Evolutionary conservation across 176 grass and related monocot species (phyloP), one percentile per base, ranked within the genome.

Genomic region (Raddia guianensis): DNA sequence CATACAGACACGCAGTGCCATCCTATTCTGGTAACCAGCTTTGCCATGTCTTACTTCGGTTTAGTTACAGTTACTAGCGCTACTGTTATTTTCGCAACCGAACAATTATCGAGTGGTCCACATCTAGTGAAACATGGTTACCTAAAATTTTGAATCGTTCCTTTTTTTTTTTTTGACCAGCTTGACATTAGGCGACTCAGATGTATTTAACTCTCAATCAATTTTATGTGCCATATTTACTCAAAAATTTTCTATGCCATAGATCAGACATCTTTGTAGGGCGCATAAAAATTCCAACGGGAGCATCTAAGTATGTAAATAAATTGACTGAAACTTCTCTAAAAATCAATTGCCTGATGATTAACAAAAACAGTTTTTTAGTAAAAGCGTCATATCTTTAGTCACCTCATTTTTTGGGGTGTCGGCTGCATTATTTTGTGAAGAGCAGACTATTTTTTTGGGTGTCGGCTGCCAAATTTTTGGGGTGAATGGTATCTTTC

Each of bases 401-500:
- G 5, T 59, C 33, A 74, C 73, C 64, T 76, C 42, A 45, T 27
- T 14, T 60, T 64, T 33, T 48, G 37, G 70, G 34, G 50, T 10
- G 35, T 37, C 73, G 70, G 46, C 15, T 70, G 72, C 5, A 27
- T 27, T 27, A 27, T 27, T 27, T 27, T 27, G 27, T 27, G 27
- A 27, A 27, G 27, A 27, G 27, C 1, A 27, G 27, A 27, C 27
- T 27, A 27, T 21, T 37, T 72, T 5, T 40, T 40, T 2, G 70
- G 34, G 50, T 10, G 35, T 37, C 73, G 70, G 46, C 15, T 70
- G 72, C 5, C 34, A 46, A 35, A 9, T 44, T 63, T 15, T 74
- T 19, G 60, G 34, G 74, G 63, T 21, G 52, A 77, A 48, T 34
- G 46, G 9, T 53, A 53, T 72, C 75, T 85, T 85, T 71, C 63